phyloP scores from a whole-genome alignment of 495 filamentous ascomycete species.

The Pseudotulostoma volvatum region DNA sequence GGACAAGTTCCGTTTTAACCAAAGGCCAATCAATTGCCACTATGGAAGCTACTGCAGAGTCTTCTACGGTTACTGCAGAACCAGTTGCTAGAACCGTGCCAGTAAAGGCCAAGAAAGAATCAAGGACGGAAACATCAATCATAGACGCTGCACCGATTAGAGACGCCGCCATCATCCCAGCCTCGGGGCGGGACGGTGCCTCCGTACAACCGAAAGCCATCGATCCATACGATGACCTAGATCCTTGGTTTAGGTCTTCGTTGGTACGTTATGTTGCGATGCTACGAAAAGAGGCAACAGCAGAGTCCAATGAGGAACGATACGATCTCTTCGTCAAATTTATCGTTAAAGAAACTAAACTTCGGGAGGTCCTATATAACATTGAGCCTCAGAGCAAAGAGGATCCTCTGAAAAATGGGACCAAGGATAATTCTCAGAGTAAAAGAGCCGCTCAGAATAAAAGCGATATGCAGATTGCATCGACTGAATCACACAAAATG shows the following conservation, averaged over 20 bases:
- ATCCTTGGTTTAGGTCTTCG: slow-evolving; percentile 37
- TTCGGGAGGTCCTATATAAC: slow-evolving; percentile 36
- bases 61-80: not conserved
- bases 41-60: not conserved
- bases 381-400: slow-evolving; percentile 18
- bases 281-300: slow-evolving; percentile 36
- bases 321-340: slow-evolving; percentile 36
- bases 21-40: slow-evolving; percentile 1
- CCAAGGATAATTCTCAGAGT: too few species aligned
- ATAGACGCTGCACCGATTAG: not conserved
- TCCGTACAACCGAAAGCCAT: slow-evolving; percentile 6
- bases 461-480: too few species aligned
- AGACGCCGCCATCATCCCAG: not conserved
- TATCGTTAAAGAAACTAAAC: slow-evolving; percentile 32
- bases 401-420: too few species aligned
- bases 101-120: not conserved
- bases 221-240: slow-evolving; percentile 34
- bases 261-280: slow-evolving; percentile 35
- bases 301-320: slow-evolving; percentile 32
- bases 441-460: too few species aligned
- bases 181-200: slow-evolving; percentile 1
- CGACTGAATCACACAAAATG: too few species aligned
- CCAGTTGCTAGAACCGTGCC: not conserved
- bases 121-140: too few species aligned
- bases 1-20: slow-evolving; percentile 3